Evolutionary conservation across 495 filamentous ascomycete species (phyloP).

Genomic region (Aspergillus kassunensis): DNA sequence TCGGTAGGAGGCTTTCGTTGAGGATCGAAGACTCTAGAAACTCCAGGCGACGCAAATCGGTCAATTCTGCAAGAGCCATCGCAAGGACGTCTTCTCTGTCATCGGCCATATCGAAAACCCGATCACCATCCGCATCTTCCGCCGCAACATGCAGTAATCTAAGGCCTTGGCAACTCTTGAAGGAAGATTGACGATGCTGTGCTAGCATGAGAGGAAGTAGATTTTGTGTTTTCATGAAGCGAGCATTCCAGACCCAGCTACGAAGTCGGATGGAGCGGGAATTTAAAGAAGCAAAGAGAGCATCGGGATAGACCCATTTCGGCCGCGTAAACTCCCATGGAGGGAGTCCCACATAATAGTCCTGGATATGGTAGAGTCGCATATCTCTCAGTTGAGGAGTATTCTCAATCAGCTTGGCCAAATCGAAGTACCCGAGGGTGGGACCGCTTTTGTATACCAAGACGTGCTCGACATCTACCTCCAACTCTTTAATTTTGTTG

Average conservation of each 20-base stretch:
- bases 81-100: slow-evolving; percentile 50
- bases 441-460: slow-evolving; percentile 43
- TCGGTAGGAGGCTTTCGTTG: slow-evolving; percentile 53
- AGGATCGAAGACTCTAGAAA: slow-evolving; percentile 66
- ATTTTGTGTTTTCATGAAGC: slow-evolving; percentile 50
- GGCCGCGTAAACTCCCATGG: slow-evolving; percentile 23
- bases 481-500: slow-evolving; percentile 65
- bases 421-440: slow-evolving; percentile 43
- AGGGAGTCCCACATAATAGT: slow-evolving; percentile 29
- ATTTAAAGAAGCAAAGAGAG: slow-evolving; percentile 54
- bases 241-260: slow-evolving; percentile 76
- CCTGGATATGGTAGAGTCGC: slow-evolving; percentile 38
- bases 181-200: slow-evolving; percentile 55
- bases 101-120: slow-evolving; percentile 8
- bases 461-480: slow-evolving; percentile 55
- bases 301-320: slow-evolving; percentile 61
- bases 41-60: slow-evolving; percentile 56
- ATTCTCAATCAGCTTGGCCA: slow-evolving; percentile 36
- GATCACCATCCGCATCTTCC: slow-evolving; percentile 23
- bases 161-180: slow-evolving; percentile 56
- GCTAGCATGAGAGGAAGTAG: slow-evolving; percentile 47
- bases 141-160: slow-evolving; percentile 61
- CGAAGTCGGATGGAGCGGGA: slow-evolving; percentile 46
- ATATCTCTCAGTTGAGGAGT: slow-evolving; percentile 41
- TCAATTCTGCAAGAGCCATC: slow-evolving; percentile 54